These are phyloP conservation scores for Anisodus acutangulus DNA, from an alignment of 257 asterid species.

Conservation along the genomic window DNA sequence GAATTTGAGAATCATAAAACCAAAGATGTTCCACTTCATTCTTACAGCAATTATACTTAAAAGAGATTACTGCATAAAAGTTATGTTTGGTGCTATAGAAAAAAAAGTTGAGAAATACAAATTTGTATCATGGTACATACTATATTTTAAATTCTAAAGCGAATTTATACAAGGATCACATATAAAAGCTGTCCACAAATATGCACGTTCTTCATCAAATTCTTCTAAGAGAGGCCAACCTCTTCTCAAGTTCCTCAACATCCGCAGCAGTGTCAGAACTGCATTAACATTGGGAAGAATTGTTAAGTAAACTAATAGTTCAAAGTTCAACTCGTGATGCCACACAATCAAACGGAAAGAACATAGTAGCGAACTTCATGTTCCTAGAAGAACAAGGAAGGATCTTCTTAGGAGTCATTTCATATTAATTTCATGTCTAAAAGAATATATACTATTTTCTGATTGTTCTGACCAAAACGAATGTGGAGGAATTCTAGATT, in stretches of 20 bases:
- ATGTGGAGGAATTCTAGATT: not conserved
- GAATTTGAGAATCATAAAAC: not conserved
- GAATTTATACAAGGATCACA: constrained; percentile 25
- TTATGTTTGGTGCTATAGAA: not conserved
- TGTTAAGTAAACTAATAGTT: not conserved
- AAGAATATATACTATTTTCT: not conserved
- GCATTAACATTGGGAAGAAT: constrained; percentile 26
- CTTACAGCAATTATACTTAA: not conserved
- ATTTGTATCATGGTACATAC: not conserved
- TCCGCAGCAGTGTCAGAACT: constrained; percentile 60
- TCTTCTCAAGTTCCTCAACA: constrained; percentile 87
- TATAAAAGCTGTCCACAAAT: constrained; percentile 20
- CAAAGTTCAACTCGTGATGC: not conserved
- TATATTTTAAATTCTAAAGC: constrained; percentile 17
- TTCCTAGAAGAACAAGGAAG: not conserved
- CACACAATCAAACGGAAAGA: not conserved
- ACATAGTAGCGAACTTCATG: not conserved
- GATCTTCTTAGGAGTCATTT: not conserved
- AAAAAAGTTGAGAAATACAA: not conserved
- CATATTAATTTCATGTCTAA: not conserved
- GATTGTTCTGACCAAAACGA: not conserved
- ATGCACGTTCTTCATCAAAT: constrained; percentile 44
- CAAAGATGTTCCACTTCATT: too few relatives aligned
- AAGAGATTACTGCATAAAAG: not conserved
- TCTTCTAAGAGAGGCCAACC: constrained; percentile 84